Evolutionary conservation across 768 basidiomycete genomes (phyloP).

Genomic region (Rhizopogon vinicolor): DNA sequence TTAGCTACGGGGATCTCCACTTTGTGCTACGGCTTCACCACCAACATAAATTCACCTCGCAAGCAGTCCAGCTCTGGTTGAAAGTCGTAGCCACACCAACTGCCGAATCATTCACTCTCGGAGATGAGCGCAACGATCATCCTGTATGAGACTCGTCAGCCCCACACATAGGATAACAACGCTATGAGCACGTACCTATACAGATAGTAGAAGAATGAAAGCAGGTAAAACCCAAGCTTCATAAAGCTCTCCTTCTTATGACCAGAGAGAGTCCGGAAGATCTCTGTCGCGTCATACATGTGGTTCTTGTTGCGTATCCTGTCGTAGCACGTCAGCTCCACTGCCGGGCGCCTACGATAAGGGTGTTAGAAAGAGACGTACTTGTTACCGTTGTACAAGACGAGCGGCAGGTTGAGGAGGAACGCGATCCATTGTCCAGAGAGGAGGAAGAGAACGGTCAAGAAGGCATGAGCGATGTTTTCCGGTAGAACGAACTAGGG

Average conservation of each 20-base stretch:
- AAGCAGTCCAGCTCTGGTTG: neutral
- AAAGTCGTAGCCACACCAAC: neutral
- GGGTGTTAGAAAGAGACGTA: constrained; percentile 33
- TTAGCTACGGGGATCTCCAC: neutral
- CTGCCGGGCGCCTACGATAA: neutral
- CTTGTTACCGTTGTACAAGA: constrained; percentile 94
- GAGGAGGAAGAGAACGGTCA: constrained; percentile 86
- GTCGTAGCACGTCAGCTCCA: neutral
- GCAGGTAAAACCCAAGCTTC: constrained; percentile 90
- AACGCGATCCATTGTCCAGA: constrained; percentile 95
- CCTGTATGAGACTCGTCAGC: constrained; percentile 28
- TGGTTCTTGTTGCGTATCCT: constrained; percentile 92
- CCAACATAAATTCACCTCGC: neutral
- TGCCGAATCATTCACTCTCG: constrained; percentile 51
- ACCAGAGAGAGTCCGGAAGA: constrained; percentile 87
- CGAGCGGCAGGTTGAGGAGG: constrained; percentile 82
- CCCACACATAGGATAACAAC: neutral
- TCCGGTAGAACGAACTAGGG: constrained; percentile 93
- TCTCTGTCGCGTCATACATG: constrained; percentile 99
- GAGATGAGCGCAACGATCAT: constrained; percentile 88
- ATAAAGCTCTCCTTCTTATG: constrained; percentile 98
- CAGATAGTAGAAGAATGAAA: constrained; percentile 90
- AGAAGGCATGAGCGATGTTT: constrained; percentile 90
- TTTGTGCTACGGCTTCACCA: neutral
- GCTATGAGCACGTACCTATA: constrained; percentile 58